Conservation (phyloP, 169 alveolate species). For the Neospora caninum region DNA sequence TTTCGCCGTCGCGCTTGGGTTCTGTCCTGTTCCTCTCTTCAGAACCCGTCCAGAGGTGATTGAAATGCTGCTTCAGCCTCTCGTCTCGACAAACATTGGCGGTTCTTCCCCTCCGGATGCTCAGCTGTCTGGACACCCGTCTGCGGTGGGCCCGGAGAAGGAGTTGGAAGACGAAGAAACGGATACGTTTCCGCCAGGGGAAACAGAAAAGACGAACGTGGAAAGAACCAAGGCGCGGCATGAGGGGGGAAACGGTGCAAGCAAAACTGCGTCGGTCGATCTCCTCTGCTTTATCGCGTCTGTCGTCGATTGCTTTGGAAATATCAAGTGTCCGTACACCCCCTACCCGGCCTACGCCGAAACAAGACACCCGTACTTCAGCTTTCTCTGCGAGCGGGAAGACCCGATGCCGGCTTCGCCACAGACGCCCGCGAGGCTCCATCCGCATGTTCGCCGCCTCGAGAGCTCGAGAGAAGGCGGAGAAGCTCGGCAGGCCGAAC, state of each 20-base stretch:
- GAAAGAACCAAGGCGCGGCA: neutral
- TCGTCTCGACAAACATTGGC: slow-evolving; percentile 8
- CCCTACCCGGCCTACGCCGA: slow-evolving; percentile 56
- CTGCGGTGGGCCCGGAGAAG: neutral
- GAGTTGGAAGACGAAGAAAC: slow-evolving; percentile 31
- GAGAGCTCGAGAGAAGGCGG: neutral
- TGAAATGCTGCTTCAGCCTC: slow-evolving; percentile 64
- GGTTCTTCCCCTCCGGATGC: neutral
- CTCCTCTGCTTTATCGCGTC: slow-evolving; percentile 56
- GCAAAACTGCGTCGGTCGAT: slow-evolving; percentile 1
- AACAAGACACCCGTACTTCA: slow-evolving; percentile 47
- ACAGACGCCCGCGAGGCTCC: neutral
- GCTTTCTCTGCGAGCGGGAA: slow-evolving; percentile 9
- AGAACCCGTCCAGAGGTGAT: slow-evolving; percentile 47
- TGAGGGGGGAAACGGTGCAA: neutral
- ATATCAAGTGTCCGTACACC: slow-evolving; percentile 67
- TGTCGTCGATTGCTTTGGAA: slow-evolving; percentile 55
- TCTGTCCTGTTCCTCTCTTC: too few species aligned
- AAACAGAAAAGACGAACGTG: neutral
- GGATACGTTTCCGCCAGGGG: neutral
- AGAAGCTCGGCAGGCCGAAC: too few species aligned
- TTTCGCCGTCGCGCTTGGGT: too few species aligned
- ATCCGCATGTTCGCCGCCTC: neutral
- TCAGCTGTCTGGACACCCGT: neutral
- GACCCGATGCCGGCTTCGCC: neutral